phyloP scores from a whole-genome alignment of 257 asterid species.

The Nemophila menziesii region DNA sequence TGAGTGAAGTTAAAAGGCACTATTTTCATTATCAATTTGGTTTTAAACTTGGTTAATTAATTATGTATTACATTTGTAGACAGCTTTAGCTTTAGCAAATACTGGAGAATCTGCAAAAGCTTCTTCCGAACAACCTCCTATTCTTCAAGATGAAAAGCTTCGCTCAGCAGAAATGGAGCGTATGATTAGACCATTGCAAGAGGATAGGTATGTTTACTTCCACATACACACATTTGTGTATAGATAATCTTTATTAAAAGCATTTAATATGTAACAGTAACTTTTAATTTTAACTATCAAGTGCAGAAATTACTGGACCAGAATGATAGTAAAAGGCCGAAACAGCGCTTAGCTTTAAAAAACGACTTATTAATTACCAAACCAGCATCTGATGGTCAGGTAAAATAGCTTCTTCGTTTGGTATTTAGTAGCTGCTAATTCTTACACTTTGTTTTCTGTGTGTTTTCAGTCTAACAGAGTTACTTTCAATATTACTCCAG shows the following conservation, averaged over 20 bases:
- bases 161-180: conserved; percentile 66
- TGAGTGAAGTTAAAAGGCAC: no score
- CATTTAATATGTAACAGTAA: not conserved
- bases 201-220: conserved; percentile 44
- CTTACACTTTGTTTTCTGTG: no score
- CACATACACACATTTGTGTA: not conserved
- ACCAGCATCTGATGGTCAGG: conserved; percentile 96
- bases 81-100: conserved; percentile 61
- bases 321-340: conserved; percentile 49
- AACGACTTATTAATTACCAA: conserved; percentile 87
- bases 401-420: conserved; percentile 13
- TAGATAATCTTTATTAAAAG: not conserved
- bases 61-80: no score
- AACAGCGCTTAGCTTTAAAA: conserved; percentile 73
- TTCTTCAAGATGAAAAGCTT: conserved; percentile 60
- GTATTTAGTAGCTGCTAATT: no score
- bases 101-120: conserved; percentile 46
- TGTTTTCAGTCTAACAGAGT: no score
- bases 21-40: no score
- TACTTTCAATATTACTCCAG: no score
- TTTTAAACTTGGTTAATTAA: no score
- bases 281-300: conserved; percentile 19
- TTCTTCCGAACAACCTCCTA: conserved; percentile 29
- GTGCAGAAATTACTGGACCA: conserved; percentile 88
- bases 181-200: conserved; percentile 68